phyloP scores from a whole-genome alignment of 805 yeast genomes.

The Saccharomycopsis javanensis region DNA sequence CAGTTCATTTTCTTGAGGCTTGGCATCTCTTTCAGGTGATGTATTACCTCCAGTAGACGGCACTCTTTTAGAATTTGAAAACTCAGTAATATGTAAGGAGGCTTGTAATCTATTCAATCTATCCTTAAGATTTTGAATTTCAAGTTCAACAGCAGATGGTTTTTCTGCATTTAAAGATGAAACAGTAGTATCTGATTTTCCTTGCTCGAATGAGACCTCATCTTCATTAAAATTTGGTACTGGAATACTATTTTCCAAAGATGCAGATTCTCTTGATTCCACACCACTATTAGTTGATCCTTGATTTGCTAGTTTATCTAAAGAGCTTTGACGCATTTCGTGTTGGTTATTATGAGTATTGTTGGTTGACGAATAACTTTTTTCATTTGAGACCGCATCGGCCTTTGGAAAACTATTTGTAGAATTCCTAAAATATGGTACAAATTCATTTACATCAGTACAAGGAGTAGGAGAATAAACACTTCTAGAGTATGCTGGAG shows the following conservation, averaged over 20 bases:
- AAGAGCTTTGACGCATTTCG: not conserved
- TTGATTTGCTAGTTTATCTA: not conserved
- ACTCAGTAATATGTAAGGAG: constrained; percentile 9
- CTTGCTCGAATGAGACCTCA: not conserved
- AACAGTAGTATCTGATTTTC: not conserved
- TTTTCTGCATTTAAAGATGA: not conserved
- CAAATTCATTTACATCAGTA: not conserved
- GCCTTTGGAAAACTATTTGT: not conserved
- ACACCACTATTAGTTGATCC: not conserved
- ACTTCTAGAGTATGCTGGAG: not conserved
- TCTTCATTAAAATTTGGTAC: not conserved
- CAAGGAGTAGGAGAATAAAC: not conserved
- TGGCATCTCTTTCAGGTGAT: not conserved
- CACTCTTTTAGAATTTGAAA: not conserved
- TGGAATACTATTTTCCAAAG: not conserved
- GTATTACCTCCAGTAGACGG: not conserved
- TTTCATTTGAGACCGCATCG: not conserved
- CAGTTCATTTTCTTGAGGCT: not conserved
- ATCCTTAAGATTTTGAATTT: constrained; percentile 14
- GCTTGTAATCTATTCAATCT: constrained; percentile 12
- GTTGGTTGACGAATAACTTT: not conserved
- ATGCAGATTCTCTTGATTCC: not conserved
- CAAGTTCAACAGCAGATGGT: constrained; percentile 1
- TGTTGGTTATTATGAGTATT: not conserved
- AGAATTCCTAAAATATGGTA: not conserved